Evolutionary conservation across 352 stramenopile species (phyloP).

Genomic region (Globisporangium canariense): DNA sequence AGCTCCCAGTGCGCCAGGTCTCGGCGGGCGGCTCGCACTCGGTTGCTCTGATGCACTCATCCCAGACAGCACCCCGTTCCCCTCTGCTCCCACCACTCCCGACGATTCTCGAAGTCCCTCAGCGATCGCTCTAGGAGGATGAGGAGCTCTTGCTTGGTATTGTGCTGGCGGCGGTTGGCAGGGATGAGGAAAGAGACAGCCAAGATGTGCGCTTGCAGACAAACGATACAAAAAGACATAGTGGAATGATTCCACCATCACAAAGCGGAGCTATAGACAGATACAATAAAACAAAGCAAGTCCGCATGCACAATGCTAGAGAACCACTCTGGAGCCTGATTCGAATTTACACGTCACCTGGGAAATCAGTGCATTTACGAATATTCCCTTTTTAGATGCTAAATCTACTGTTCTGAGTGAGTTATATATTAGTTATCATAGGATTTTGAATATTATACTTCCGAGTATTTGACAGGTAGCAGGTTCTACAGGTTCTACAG

Average conservation of each 20-base stretch:
- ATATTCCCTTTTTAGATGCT: neutral
- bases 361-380: too few species aligned
- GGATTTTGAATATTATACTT: neutral
- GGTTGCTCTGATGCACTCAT: conserved; percentile 64
- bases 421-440: neutral
- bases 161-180: neutral
- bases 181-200: neutral
- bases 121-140: conserved; percentile 11
- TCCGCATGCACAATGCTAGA: neutral
- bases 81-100: conserved; percentile 55
- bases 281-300: neutral
- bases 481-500: neutral
- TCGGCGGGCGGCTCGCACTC: conserved; percentile 75
- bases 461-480: neutral
- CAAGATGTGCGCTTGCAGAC: neutral
- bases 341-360: too few species aligned
- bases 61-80: conserved; percentile 41
- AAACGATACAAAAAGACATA: neutral
- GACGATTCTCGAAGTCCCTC: conserved; percentile 24
- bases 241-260: neutral
- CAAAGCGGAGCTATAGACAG: neutral
- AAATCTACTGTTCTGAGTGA: neutral
- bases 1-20: conserved; percentile 60
- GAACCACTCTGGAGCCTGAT: too few species aligned
- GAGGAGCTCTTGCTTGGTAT: neutral